Evolutionary conservation across 768 basidiomycete genomes (phyloP).

Genomic region (Vishniacozyma victoriae): DNA sequence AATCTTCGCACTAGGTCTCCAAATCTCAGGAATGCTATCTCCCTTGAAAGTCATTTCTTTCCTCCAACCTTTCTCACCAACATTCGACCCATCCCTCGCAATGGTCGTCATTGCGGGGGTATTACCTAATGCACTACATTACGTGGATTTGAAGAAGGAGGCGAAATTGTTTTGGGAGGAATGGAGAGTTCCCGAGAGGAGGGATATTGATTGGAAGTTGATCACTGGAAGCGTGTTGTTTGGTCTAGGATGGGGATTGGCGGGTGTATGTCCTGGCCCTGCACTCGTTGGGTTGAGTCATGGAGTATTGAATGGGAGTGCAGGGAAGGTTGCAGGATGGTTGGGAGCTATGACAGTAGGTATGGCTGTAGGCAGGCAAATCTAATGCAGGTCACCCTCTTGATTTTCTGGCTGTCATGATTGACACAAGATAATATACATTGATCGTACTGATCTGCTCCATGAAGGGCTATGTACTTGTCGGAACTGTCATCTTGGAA

Average conservation of each 20-base stretch:
- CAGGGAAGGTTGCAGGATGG: not conserved
- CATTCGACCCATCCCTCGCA: slow-evolving; percentile 46
- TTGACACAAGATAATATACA: no score
- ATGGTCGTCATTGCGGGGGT: slow-evolving; percentile 46
- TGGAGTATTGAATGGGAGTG: not conserved
- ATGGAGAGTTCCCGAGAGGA: slow-evolving; percentile 30
- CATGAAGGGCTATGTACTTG: no score
- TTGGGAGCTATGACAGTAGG: not conserved
- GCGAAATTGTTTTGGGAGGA: slow-evolving; percentile 21
- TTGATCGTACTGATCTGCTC: no score
- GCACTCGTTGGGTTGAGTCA: slow-evolving; percentile 24
- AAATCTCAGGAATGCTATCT: slow-evolving; percentile 45
- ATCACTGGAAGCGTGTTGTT: slow-evolving; percentile 41
- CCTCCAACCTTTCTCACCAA: slow-evolving; percentile 27
- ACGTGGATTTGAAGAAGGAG: not conserved
- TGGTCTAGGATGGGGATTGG: slow-evolving; percentile 48
- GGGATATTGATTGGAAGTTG: slow-evolving; percentile 28
- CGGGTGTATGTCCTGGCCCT: slow-evolving; percentile 47
- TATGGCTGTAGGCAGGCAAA: not conserved
- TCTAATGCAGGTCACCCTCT: no score
- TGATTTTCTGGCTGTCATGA: no score
- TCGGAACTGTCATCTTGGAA: no score
- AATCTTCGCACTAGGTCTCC: slow-evolving; percentile 43
- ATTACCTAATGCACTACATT: slow-evolving; percentile 41
- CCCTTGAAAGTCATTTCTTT: slow-evolving; percentile 45